Conservation (phyloP, 1,139 yeast species). For the Kodamaea suecica region DNA sequence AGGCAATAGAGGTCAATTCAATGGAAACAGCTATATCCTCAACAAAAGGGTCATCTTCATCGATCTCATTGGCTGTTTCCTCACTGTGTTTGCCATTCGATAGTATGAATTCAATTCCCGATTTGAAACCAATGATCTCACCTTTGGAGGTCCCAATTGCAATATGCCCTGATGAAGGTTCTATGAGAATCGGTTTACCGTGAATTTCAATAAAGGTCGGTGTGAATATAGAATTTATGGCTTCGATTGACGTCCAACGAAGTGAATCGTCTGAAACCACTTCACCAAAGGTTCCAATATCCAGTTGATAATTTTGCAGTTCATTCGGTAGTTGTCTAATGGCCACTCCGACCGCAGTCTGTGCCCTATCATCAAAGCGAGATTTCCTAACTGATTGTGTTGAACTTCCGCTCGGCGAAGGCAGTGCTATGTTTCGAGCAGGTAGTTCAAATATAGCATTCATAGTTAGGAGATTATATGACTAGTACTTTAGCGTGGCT, state of each 20-base stretch:
- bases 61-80: too few species aligned
- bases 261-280: neutral
- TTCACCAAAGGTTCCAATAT: neutral
- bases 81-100: too few species aligned
- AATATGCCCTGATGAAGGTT: constrained; percentile 14
- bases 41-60: too few species aligned
- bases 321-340: neutral
- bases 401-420: constrained; percentile 9
- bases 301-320: neutral
- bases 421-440: constrained; percentile 12
- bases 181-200: neutral
- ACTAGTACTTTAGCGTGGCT: too few species aligned
- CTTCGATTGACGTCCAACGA: neutral
- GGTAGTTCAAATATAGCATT: constrained; percentile 13
- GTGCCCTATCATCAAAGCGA: constrained; percentile 41
- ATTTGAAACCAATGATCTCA: constrained; percentile 9
- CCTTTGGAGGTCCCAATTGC: constrained; percentile 42
- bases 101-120: neutral
- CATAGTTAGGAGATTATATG: constrained; percentile 2
- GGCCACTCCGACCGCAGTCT: constrained; percentile 17
- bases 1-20: constrained; percentile 25
- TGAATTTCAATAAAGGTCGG: neutral
- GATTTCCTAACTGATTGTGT: constrained; percentile 15
- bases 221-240: neutral
- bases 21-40: too few species aligned